These are phyloP conservation scores for Laburnicola sp. DNA, from an alignment of 2,329 filamentous ascomycete genomes.

Conservation along the genomic window DNA sequence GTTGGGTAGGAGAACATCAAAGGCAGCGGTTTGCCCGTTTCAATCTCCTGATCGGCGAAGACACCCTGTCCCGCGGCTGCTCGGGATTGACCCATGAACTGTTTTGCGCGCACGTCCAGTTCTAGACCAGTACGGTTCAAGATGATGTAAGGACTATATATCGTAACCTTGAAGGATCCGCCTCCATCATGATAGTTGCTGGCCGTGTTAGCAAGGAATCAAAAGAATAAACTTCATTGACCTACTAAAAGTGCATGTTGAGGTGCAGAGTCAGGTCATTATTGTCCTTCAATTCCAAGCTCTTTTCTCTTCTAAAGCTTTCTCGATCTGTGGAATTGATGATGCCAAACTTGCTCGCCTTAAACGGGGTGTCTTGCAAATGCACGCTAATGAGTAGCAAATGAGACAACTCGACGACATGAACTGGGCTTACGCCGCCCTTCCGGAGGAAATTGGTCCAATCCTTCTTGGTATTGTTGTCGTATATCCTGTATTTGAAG, in stretches of 20 bases:
- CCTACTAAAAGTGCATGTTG: constrained; percentile 83
- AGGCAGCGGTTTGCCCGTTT: constrained; percentile 74
- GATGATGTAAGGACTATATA: constrained; percentile 93
- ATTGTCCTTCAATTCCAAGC: constrained; percentile 79
- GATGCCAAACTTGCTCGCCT: constrained; percentile 93
- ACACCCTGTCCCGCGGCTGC: constrained; percentile 80
- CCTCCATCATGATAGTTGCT: constrained; percentile 82
- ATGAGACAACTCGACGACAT: constrained; percentile 95
- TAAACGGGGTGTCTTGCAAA: constrained; percentile 94
- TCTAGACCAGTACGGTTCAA: constrained; percentile 93
- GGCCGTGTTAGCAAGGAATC: constrained; percentile 17
- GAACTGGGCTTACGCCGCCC: constrained; percentile 93
- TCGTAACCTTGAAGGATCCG: constrained; percentile 91
- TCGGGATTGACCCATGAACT: constrained; percentile 80
- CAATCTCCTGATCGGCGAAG: constrained; percentile 57
- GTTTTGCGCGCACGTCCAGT: constrained; percentile 85
- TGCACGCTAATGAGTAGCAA: constrained; percentile 89
- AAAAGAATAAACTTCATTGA: constrained; percentile 1
- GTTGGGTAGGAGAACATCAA: constrained; percentile 95
- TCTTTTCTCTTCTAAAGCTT: constrained; percentile 84
- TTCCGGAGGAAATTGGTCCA: constrained; percentile 98
- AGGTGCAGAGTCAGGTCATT: constrained; percentile 78
- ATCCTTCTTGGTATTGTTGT: constrained; percentile 97
- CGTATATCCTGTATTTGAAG: constrained; percentile 99
- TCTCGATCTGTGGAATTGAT: constrained; percentile 88